Evolutionary conservation across 2,329 filamentous ascomycete genomes (phyloP).

Genomic region (Emmonsiellopsis sp.): DNA sequence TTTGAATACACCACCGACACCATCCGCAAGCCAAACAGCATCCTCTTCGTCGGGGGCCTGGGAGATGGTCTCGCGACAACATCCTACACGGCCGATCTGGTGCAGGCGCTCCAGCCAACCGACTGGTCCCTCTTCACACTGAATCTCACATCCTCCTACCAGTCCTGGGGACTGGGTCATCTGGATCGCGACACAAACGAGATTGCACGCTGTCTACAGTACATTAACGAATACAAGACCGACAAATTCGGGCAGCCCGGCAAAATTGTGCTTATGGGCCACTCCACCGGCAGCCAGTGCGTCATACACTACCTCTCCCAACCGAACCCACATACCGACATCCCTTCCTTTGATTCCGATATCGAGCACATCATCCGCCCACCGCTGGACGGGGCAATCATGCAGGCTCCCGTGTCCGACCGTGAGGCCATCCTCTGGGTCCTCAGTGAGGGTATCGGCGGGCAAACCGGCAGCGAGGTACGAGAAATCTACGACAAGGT

Average conservation of each 20-base stretch:
- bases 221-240: too few relatives aligned
- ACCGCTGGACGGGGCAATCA: conserved; percentile 61
- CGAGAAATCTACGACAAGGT: conserved; percentile 25
- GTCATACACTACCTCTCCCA: conserved; percentile 53
- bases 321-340: conserved; percentile 24
- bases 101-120: conserved; percentile 37
- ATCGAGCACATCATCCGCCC: conserved; percentile 36
- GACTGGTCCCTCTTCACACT: conserved; percentile 45
- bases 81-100: conserved; percentile 43
- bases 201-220: too few relatives aligned
- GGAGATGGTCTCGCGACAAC: conserved; percentile 48
- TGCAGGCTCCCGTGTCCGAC: conserved; percentile 74
- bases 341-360: conserved; percentile 12
- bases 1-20: conserved; percentile 28
- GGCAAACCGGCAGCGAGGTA: conserved; percentile 6
- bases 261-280: conserved; percentile 55
- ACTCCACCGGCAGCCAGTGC: conserved; percentile 62
- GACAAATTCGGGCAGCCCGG: too few relatives aligned
- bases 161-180: conserved; percentile 44
- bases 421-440: conserved; percentile 48
- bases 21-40: conserved; percentile 32
- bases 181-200: conserved; percentile 25
- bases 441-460: conserved; percentile 12
- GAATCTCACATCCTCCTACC: conserved; percentile 43
- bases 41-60: conserved; percentile 52